Base-by-base conservation (phyloP, 75 land plant species). In the Selaginella tamariscina region DNA sequence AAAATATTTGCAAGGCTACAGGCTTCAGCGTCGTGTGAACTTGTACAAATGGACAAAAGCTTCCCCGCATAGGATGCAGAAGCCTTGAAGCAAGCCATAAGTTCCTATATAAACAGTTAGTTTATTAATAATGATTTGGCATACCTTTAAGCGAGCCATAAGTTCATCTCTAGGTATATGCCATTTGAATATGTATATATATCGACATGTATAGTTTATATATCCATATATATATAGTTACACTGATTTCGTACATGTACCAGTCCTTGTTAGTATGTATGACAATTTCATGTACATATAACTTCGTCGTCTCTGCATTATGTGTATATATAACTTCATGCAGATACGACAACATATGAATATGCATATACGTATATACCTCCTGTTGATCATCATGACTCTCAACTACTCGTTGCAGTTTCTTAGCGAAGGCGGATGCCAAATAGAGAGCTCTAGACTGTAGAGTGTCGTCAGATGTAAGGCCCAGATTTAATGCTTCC, bases 31-130 rank as follows among this genome's bases (percentile, higher is more conserved):
- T 62, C 57, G 26, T 68, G 70, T 55, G 68, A 79, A 32, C 8
- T 59, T 0, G 82, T 76, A 18, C 64, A 66, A 29, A 80, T 24
- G 74, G 73, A 71, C 29, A 87, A 65, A 27, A 91, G 68, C 68
- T 85, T 83, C 56, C 85, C 74, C 56, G 73, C 78, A 72, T 87
- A 85, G 27, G 80, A 74, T 70, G 71, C 75, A 13, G 78, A 81
- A 57, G 76, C 73, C 71, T 67, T 80, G 30, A 80, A 32, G 57
- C 72, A 81, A 1, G 54, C 0, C 64, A 74, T 30, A 0, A 70
- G 31, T 1, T 80, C 83, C 32, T 71, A 76, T 29, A 1, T 69
- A 44, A 69, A 74, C 31, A 65, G 33, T 13, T 64, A 49, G 21
- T 31, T 54, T 26, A 54, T n/a, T 24, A 80, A 20, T 69, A 29